Evolutionary conservation across 805 yeast genomes (phyloP).

Genomic region (Jamesozyma lodderae): DNA sequence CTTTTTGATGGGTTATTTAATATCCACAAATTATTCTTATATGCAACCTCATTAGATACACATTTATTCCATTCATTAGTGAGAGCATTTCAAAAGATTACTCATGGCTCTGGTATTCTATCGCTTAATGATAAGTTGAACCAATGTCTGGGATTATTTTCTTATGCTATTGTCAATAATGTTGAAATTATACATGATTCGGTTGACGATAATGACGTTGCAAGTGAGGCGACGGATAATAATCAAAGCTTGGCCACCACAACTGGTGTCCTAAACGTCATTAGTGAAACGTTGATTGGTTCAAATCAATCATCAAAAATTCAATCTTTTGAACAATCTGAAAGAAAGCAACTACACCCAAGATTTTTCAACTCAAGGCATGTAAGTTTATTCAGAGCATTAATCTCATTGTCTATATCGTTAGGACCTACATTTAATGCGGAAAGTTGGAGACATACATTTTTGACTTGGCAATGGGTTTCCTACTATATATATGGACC

Average conservation of each 20-base stretch:
- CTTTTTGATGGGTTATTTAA: constrained; percentile 36
- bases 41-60: constrained; percentile 53
- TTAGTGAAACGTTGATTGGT: constrained; percentile 19
- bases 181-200: constrained; percentile 5
- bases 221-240: background rate
- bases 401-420: constrained; percentile 67
- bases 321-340: constrained; percentile 1
- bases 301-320: background rate
- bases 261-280: constrained; percentile 12
- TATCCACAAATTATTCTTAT: constrained; percentile 44
- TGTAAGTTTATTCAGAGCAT: constrained; percentile 66
- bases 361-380: constrained; percentile 56
- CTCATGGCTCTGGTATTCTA: constrained; percentile 78
- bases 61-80: constrained; percentile 61
- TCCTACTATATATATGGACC: constrained; percentile 63
- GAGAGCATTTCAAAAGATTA: constrained; percentile 66
- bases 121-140: constrained; percentile 50
- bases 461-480: constrained; percentile 69
- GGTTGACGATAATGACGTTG: background rate
- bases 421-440: constrained; percentile 62
- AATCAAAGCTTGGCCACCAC: background rate
- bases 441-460: constrained; percentile 53
- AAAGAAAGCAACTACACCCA: constrained; percentile 25
- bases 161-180: constrained; percentile 37
- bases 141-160: constrained; percentile 41